Conservation (phyloP, 2,329 filamentous ascomycete species). For the Apiospora aurea region DNA sequence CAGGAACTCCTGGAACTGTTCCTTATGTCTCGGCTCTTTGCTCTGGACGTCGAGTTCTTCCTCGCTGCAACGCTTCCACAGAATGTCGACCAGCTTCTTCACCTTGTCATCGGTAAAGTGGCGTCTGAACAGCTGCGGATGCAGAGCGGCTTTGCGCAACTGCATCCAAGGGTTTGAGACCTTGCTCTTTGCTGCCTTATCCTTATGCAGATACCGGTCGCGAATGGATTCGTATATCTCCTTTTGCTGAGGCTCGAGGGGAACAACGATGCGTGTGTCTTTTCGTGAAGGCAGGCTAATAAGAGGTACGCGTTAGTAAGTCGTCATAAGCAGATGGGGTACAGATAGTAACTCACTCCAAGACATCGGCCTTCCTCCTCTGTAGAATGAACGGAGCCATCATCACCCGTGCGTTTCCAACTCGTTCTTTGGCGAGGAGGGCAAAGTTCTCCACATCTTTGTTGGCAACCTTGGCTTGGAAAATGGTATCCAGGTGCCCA, state of each 20-base stretch:
- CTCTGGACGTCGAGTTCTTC: slow-evolving; percentile 51
- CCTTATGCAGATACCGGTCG: slow-evolving; percentile 68
- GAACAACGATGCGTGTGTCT: slow-evolving; percentile 79
- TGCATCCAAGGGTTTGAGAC: slow-evolving; percentile 82
- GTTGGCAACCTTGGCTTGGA: slow-evolving; percentile 89
- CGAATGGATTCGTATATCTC: slow-evolving; percentile 74
- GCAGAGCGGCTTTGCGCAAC: slow-evolving; percentile 89
- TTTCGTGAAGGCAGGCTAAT: slow-evolving; percentile 73
- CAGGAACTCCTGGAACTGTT: slow-evolving; percentile 62
- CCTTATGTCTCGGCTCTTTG: slow-evolving; percentile 55
- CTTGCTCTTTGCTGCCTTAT: slow-evolving; percentile 62
- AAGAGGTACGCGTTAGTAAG: background rate
- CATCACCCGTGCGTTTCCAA: slow-evolving; percentile 86
- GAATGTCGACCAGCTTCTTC: slow-evolving; percentile 77
- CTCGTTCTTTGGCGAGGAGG: slow-evolving; percentile 85
- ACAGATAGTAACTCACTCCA: slow-evolving; percentile 59
- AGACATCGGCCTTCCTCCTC: slow-evolving; percentile 89
- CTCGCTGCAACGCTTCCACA: slow-evolving; percentile 72
- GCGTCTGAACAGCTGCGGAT: slow-evolving; percentile 85
- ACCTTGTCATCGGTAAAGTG: slow-evolving; percentile 80
- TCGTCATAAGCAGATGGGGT: background rate
- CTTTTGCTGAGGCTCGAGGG: slow-evolving; percentile 76
- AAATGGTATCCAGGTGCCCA: slow-evolving; percentile 84
- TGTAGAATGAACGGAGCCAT: slow-evolving; percentile 94
- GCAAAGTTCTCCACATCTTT: slow-evolving; percentile 81